Base-by-base conservation (phyloP, 768 basidiomycete genomes). In the Phanerodontia chrysosporium region DNA sequence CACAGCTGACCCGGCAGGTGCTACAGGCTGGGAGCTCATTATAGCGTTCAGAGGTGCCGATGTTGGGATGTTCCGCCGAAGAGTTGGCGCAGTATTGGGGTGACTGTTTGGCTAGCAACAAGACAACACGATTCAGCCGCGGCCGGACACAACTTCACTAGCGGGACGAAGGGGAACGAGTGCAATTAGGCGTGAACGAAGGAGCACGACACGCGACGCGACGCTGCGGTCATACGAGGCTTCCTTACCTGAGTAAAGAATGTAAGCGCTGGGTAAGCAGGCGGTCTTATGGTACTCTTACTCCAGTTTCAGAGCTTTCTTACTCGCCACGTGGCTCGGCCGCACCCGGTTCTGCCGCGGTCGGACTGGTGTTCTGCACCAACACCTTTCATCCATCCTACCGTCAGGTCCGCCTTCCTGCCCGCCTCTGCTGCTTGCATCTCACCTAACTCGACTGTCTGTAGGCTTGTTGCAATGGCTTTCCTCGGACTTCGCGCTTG, bases 401-500 rank as follows among this genome's bases (percentile, higher is more conserved):
- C 36, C 22, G n/a, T 27, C 42, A 16, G 21, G 56, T 48, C 28
- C 13, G 35, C 48, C 46, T 27, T 9, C 32, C n/a, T 13, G 3
- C 35, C 22, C 18, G 30, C 29, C 10, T 36, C 27, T 30, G 24
- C 28, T 25, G 12, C 36, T 13, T 45, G 16, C 25, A 8, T 1
- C n/a, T 44, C 5, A 28, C 57, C n/a, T 8, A 45, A 27, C 24
- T 44, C 1, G 2, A 14, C 12, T 3, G 32, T 22, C 13, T 1
- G 7, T 13, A 36, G 52, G 42, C 21, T 25, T 21, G 24, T n/a
- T 58, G 63, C 25, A 57, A 89, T 89, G 87, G 80, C 83, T 67
- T 87, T 89, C 80, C 75, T 91, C 66, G 88, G 87, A 76, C 77
- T 88, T 64, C 87, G 89, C 75, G 88, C 89, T 76, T 91, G 86